phyloP scores from a whole-genome alignment of 108 stramenopile genomes.

The Fistulifera solaris region DNA sequence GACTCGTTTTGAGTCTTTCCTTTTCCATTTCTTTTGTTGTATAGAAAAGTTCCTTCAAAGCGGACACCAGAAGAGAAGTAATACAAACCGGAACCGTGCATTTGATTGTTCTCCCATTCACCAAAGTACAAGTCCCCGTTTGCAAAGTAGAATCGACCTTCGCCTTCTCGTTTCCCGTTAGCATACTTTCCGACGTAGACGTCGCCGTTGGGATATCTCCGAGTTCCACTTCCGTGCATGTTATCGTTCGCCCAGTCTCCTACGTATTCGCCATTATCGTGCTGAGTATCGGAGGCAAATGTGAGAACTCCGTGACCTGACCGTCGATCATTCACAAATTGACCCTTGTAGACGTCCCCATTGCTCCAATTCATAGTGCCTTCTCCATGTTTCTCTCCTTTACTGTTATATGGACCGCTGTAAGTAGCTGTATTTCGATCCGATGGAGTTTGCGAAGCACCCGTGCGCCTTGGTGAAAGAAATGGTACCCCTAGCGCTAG shows the following conservation, averaged over 20 bases:
- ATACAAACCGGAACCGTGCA: conserved; percentile 28
- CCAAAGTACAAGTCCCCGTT: conserved; percentile 21
- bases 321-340: conserved; percentile 39
- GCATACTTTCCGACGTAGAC: conserved; percentile 37
- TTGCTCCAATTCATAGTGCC: conserved; percentile 47
- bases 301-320: conserved; percentile 42
- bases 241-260: conserved; percentile 50
- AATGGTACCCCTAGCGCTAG: too few species aligned
- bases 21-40: conserved; percentile 40
- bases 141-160: conserved; percentile 25
- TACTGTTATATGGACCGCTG: conserved; percentile 33
- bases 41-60: conserved; percentile 44
- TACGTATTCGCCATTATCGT: conserved; percentile 46
- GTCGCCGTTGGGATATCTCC: conserved; percentile 50
- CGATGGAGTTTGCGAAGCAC: too few species aligned
- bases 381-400: conserved; percentile 49
- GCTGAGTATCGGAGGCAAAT: conserved; percentile 9
- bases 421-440: conserved; percentile 16
- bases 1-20: conserved; percentile 47
- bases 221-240: conserved; percentile 47
- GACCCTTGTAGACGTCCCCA: conserved; percentile 48
- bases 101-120: conserved; percentile 15
- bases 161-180: conserved; percentile 38
- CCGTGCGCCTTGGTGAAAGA: too few species aligned
- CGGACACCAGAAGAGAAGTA: conserved; percentile 40